Base-by-base conservation (phyloP, 2,329 filamentous ascomycete species). In the Metarhizium humberi region DNA sequence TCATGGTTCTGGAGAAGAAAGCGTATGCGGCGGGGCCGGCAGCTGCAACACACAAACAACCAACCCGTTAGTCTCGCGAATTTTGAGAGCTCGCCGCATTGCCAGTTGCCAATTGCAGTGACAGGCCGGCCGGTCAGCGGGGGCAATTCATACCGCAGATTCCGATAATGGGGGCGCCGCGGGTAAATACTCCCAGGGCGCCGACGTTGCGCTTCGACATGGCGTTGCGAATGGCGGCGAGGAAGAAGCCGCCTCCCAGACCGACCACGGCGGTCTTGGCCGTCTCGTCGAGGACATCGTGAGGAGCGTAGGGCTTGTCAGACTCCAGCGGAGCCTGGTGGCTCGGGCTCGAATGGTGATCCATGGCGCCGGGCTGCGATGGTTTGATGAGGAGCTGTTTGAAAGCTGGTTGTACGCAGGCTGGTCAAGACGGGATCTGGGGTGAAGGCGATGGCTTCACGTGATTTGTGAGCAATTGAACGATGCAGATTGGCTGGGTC, bases 151-250 rank as follows among this genome's bases (percentile, higher is more conserved):
- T 69, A 73, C 71, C 64, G 59, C 65, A 66, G 43, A 73, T 64
- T 49, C 71, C 87, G 67, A 92, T 87, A 51, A 86, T 86, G 66
- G 85, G 78, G 61, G 91, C 92, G 56, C 85, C 86, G 66, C 84
- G 83, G 50, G 88, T 88, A 69, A 97, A 85, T 66, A 96, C 80
- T 62, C 88, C 88, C 76, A 86, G 82, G 59, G 85, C 80, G 64
- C 91, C 90, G 61, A 94, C 78, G 71, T 96, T 96, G 69, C 83
- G 80, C 76, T 85, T 91, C 55, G 86, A 80, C 63, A 96, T 80
- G 57, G 91, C 90, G 77, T 95, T 97, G 76, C 92, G 88, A 61
- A 95, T 79, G 55, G 88, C 86, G 52, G 90, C 87, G 58, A 87
- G 70, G 71, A 90, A 79, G 67, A 88, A 74, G 64, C 91, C 91